Base-by-base conservation (phyloP, 1,284 basidiomycete species). In the Phaffia rhodozyma region DNA sequence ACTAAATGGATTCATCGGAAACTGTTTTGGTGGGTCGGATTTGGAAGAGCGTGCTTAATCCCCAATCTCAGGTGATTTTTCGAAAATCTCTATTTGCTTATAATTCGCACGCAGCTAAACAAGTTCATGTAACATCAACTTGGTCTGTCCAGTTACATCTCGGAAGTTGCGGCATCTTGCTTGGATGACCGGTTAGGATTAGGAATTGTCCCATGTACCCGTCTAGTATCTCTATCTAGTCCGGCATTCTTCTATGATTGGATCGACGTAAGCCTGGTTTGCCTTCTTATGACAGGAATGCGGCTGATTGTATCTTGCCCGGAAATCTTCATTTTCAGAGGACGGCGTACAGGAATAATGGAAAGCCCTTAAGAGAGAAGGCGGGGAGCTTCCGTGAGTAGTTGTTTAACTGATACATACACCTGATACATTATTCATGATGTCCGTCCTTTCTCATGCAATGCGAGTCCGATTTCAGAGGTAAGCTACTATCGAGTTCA, bases 1-100 rank as follows among this genome's bases (percentile, higher is more conserved):
- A 89, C 86, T n/a, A 91, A 91, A 79, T 91, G 88, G 88, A 75
- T 91, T 20, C 89, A 91, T 75, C 82, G 88, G 67, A 85, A 89
- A 73, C 85, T 91, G 55, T 68, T 75, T 69, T 81, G 85, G 65
- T 67, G 61, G 60, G 50, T 63, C 23, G 63, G 57, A n/a, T 90
- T 91, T 69, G 89, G 89, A 23, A 80, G 89, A 52, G 82, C 85
- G 47, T 91, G 89, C 71, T 80, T 91, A 57, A 88, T 91, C 71
- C 89, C 89, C 25, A 89, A 91, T 73, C 76, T 90, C 30, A 89
- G 86, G 87, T 86, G 63, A 58, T 70, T 62, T 51, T 47, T 53
- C n/a, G 16, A 50, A n/a, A 27, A 21, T 48, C 9, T 5, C 13
- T 16, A 16, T 43, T 5, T 43, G 16, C 2, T 16, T 16, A 43